Base-by-base conservation (phyloP, 306 rosid species). In the Chamaecrista fasciculata region DNA sequence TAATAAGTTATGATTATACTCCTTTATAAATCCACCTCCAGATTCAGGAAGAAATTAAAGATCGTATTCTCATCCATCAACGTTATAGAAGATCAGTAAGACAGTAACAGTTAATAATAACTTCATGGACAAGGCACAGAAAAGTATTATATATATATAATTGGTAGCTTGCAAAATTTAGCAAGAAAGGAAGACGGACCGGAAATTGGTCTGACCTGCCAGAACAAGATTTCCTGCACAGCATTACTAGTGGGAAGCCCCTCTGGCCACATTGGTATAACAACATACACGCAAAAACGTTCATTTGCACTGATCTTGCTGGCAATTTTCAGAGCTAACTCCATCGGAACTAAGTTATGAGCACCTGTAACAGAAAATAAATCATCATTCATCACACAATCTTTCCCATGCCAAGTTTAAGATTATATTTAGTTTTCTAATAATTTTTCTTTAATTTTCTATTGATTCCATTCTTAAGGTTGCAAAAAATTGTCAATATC, bases 201-300 rank as follows among this genome's bases (percentile, higher is more conserved):
- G 18, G 28, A 71, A 50, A 65, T 43, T 37, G 47, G 56, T 48
- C 69, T 61, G 11, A 85, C 93, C 90, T 89, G 96, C 96, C 96
- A 89, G 74, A 81, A 89, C 67, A 89, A 72, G 15, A 86, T 86
- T 79, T 89, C 96, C 67, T 89, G 96, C 76, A 84, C 91, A 33
- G 96, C 62, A 4, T 83, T 71, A 73, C 91, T 80, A 15, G 89
- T 73, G 66, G 96, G 91, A 62, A 82, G 82, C 20, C 96, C 96
- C 76, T 89, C 96, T 46, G 96, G 96, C 91, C 91, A 89, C 96
- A 89, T 80, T 55, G 96, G 96, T 76, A 89, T 84, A 10, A 86
- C 83, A 63, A 89, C 40, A 33, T 86, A 89, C 15, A 80, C 91
- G 21, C 51, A 70, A 73, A 89, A 89, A 25, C 86, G 91, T 60